Conservation (phyloP, 441 rosid species). For the Iberis amara region DNA sequence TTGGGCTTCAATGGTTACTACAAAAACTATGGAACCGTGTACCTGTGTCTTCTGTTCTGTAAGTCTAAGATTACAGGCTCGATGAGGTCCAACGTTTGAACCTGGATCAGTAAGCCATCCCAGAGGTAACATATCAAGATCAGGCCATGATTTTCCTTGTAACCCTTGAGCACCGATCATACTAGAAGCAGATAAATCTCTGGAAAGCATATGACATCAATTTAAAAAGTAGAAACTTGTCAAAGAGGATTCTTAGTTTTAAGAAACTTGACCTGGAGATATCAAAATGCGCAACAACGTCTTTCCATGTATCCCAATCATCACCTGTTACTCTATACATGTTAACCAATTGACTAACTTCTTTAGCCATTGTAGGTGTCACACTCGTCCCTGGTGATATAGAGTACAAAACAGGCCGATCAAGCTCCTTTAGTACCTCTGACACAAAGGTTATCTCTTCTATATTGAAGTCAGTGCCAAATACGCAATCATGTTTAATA, state of each 20-base stretch:
- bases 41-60: constrained; percentile 85
- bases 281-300: constrained; percentile 71
- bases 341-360: constrained; percentile 56
- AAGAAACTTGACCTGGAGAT: constrained; percentile 50
- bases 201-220: constrained; percentile 26
- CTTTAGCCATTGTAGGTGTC: constrained; percentile 76
- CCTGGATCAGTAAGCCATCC: constrained; percentile 89
- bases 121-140: constrained; percentile 82
- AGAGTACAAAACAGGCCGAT: constrained; percentile 69
- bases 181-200: constrained; percentile 56
- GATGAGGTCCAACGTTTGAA: constrained; percentile 73
- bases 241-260: constrained; percentile 14
- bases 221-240: constrained; percentile 3
- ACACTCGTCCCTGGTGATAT: constrained; percentile 86
- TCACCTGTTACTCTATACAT: constrained; percentile 89
- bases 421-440: constrained; percentile 50
- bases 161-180: constrained; percentile 65
- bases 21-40: too few species aligned
- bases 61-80: constrained; percentile 49
- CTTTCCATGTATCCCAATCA: constrained; percentile 92
- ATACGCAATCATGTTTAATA: constrained; percentile 37
- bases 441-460: constrained; percentile 67
- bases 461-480: constrained; percentile 41
- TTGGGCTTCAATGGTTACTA: not conserved
- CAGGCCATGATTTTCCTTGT: constrained; percentile 85